Evolutionary conservation across 768 basidiomycete species (phyloP).

Genomic region (Cubamyces sp.): DNA sequence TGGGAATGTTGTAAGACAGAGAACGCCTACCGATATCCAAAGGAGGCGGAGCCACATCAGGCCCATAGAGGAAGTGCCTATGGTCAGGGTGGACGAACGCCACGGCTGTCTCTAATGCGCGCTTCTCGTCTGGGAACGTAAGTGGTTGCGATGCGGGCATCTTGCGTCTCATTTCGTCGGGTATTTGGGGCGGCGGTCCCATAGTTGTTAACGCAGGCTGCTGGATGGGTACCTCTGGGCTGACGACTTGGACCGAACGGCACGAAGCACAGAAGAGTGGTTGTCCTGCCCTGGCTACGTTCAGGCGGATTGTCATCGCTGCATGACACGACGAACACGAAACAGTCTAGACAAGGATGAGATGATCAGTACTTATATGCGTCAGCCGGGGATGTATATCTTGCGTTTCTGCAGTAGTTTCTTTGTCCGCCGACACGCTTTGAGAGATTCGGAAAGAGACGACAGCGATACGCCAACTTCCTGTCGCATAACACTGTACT

Average conservation of each 20-base stretch:
- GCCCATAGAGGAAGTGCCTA: neutral
- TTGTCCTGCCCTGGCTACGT: neutral
- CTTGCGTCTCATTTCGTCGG: neutral
- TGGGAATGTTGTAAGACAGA: neutral
- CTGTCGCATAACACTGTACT: too few species aligned
- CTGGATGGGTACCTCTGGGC: neutral
- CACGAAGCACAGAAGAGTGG: neutral
- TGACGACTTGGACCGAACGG: neutral
- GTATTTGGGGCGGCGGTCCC: neutral
- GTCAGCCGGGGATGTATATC: too few species aligned
- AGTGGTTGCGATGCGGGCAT: neutral
- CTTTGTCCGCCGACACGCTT: too few species aligned
- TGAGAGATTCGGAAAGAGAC: too few species aligned
- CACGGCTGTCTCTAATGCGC: neutral
- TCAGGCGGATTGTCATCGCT: neutral
- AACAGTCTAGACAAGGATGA: neutral
- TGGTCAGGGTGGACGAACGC: conserved; percentile 16
- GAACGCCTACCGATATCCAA: neutral
- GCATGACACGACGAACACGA: neutral
- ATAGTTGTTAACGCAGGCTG: neutral
- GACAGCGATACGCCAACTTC: too few species aligned
- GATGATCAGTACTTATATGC: neutral
- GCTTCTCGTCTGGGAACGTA: too few species aligned
- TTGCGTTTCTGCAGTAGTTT: too few species aligned
- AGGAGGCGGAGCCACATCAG: neutral